Evolutionary conservation across 2,329 filamentous ascomycete genomes (phyloP), one percentile per base, ranked within the genome.

Genomic region (Gliomastix tumulicola): DNA sequence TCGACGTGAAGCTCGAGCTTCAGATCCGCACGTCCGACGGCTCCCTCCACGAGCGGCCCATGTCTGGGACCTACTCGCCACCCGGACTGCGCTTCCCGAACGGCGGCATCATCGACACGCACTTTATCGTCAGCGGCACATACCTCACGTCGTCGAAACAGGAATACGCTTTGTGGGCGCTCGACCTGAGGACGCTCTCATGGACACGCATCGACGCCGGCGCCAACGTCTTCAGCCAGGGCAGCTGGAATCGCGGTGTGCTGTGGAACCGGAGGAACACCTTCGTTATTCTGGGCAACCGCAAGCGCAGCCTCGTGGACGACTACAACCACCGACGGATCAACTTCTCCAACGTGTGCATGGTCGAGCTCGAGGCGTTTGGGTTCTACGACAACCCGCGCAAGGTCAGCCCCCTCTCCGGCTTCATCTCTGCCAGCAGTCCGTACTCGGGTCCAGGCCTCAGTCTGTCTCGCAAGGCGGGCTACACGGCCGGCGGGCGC

Each of bases 251-350:
- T 55, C 76, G 92, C 40, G 92, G 92, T 28, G 78, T 98, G 21
- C 62, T 98, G 7, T 98, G 92, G 92, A 85, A 86, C 51, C 77
- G 90, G 30, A 77, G 92, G 44, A 98, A 96, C 55, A 87, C 88
- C 0, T 98, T 97, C 63, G 88, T 97, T 22, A 90, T 98, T 44
- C 71, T 98, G 25, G 92, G 92, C 32, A 94, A 96, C 57, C 79
- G 92, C 25, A 95, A 94, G 60, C 74, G 92, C 43, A 96, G 86
- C 48, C 71, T 98, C 21, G 90, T 97, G 1, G 90, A 98, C 49
- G 92, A 98, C 59, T 98, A 98, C 61, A 97, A 97, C 55, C 92
- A 97, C 53, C 84, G 92, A 10, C 83, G 92, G 19, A 94, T 98
- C 61, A 98, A 98, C 60, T 98, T 97, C 56, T 86, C 85, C 9